phyloP scores from a whole-genome alignment of 2,329 filamentous ascomycete species.

The Colletotrichum euphorbiae region DNA sequence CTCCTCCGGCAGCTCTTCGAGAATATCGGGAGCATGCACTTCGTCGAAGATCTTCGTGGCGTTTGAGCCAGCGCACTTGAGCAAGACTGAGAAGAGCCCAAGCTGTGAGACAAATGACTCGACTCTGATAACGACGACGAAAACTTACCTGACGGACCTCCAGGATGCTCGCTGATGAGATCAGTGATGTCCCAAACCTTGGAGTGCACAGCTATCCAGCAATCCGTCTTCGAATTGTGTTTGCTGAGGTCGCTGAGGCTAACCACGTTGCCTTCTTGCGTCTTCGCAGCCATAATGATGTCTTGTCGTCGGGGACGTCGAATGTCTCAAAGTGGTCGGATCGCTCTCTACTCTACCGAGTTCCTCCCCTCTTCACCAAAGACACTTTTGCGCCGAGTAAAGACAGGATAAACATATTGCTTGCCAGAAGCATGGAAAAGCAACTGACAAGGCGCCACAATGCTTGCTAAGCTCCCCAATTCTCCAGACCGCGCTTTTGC shows the following conservation, averaged over 20 bases:
- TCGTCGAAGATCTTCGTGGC: conserved; percentile 50
- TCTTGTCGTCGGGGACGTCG: too few relatives aligned
- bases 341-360: background rate
- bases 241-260: conserved; percentile 54
- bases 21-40: conserved; percentile 47
- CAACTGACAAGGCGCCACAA: background rate
- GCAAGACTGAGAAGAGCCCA: conserved; percentile 57
- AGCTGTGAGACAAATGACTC: background rate
- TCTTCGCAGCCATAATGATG: conserved; percentile 12
- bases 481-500: background rate
- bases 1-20: conserved; percentile 44
- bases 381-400: background rate
- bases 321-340: conserved; percentile 8
- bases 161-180: conserved; percentile 63
- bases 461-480: background rate
- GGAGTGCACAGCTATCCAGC: conserved; percentile 77
- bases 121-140: background rate
- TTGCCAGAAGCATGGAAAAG: background rate
- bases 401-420: background rate
- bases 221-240: conserved; percentile 61
- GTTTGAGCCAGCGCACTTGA: conserved; percentile 50
- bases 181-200: conserved; percentile 77
- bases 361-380: background rate
- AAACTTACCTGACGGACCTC: conserved; percentile 49
- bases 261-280: conserved; percentile 28